These are phyloP conservation scores for Melampsora larici-populina DNA, from an alignment of 1,284 basidiomycete species.

Conservation along the genomic window DNA sequence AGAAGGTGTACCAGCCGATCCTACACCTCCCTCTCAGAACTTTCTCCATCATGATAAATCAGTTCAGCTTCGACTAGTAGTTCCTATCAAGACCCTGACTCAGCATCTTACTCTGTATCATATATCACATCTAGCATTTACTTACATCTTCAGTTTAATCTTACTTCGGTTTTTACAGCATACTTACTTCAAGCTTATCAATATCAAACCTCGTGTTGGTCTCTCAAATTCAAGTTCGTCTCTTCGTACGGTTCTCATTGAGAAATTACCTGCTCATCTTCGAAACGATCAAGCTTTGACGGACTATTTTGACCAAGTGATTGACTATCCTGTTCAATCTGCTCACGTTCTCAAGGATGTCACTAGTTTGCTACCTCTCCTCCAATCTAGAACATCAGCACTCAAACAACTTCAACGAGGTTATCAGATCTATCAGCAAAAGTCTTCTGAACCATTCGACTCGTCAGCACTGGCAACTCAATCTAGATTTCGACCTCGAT, in stretches of 20 bases:
- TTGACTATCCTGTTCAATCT: slow-evolving; percentile 48
- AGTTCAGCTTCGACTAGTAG: slow-evolving; percentile 43
- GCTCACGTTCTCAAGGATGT: slow-evolving; percentile 49
- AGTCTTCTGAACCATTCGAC: neutral
- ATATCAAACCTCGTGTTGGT: slow-evolving; percentile 50
- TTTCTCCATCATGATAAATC: slow-evolving; percentile 7
- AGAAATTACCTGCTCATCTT: slow-evolving; percentile 51
- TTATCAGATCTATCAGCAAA: slow-evolving; percentile 18
- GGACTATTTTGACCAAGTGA: slow-evolving; percentile 50
- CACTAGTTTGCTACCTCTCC: slow-evolving; percentile 47
- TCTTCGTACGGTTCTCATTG: slow-evolving; percentile 51
- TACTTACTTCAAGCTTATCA: slow-evolving; percentile 50
- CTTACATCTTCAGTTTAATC: slow-evolving; percentile 51
- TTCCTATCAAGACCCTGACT: slow-evolving; percentile 43
- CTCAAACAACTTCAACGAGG: slow-evolving; percentile 48
- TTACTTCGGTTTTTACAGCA: slow-evolving; percentile 50
- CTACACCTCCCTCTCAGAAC: slow-evolving; percentile 44
- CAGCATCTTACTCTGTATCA: slow-evolving; percentile 49
- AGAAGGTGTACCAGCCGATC: slow-evolving; percentile 52
- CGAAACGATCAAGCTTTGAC: slow-evolving; percentile 49
- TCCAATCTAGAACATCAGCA: slow-evolving; percentile 47
- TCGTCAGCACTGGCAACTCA: neutral
- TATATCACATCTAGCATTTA: slow-evolving; percentile 50
- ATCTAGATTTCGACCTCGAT: slow-evolving; percentile 4
- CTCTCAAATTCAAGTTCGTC: slow-evolving; percentile 50